phyloP scores from a whole-genome alignment of 495 filamentous ascomycete genomes.

The Amphirosellinia nigrospora region DNA sequence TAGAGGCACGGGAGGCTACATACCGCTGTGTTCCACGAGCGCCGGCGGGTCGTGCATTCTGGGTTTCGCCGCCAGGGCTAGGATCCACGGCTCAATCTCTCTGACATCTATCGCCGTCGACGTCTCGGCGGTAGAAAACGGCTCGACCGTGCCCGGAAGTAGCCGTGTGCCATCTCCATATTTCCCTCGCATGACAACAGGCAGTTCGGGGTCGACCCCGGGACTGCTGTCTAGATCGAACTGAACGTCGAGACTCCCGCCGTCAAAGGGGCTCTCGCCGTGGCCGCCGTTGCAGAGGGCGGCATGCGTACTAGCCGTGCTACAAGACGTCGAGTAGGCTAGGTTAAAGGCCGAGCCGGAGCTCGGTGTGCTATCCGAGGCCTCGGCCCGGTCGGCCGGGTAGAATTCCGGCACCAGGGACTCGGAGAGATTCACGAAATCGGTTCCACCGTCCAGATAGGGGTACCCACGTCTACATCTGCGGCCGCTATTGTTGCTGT shows the following conservation, averaged over 20 bases:
- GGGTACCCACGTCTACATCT: neutral
- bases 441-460: conserved; percentile 1
- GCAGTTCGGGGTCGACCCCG: neutral
- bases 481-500: neutral
- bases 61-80: neutral
- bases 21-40: conserved; percentile 19
- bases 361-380: neutral
- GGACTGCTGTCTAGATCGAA: conserved; percentile 10
- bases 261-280: neutral
- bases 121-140: neutral
- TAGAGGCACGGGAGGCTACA: neutral
- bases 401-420: neutral
- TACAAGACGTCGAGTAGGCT: neutral
- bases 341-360: neutral
- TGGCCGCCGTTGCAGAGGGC: neutral
- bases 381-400: neutral
- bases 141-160: neutral
- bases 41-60: neutral
- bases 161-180: neutral
- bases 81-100: conserved; percentile 13
- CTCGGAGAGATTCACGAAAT: conserved; percentile 11
- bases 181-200: neutral
- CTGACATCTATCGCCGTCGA: neutral
- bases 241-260: conserved; percentile 1
- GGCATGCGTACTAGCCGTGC: neutral